Evolutionary conservation across 441 rosid genomes (phyloP), one percentile per base, ranked within the genome.

Genomic region (Sinapis alba): DNA sequence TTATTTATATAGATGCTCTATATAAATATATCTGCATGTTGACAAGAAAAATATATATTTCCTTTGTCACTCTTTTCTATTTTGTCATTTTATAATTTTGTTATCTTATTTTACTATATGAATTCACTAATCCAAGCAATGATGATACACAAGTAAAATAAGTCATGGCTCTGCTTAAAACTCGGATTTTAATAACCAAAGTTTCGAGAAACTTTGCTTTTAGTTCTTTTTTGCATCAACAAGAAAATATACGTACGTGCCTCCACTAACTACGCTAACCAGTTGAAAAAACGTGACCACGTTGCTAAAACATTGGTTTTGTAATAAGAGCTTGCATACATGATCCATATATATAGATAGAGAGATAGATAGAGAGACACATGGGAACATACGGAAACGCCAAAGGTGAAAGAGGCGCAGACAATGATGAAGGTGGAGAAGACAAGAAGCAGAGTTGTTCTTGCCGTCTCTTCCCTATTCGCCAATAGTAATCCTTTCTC

Each of bases 351-450:
- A 38, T 13, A 30, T 5, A 19, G 13, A 65, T 51, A 61, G 62
- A 45, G 12, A 51, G 65, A n/a, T n/a, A n/a, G n/a, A n/a, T n/a
- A n/a, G n/a, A n/a, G n/a, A 69, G 64, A 62, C 53, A 41, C 5
- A 8, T 16, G 5, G 20, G 13, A 16, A 61, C 82, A 60, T 78
- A 85, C 85, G 62, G 88, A 64, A 68, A 71, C 58, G 2, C 88
- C 86, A 43, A 10, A 63, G 64, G 67, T 68, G 69, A 80, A 79
- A 51, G 88, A 81, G 34, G 86, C 86, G n/a, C 76, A 79, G 50
- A 81, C 62, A 51, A 80, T 78, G 30, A 72, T 69, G 76, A 79
- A 60, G 45, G 84, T 79, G 63, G 82, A 59, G 76, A 82, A 65
- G 71, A 72, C n/a, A 19, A 82, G 73, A 24, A 57, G 47, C 19